Evolutionary conservation across 257 asterid genomes (phyloP).

Genomic region (Apocynum venetum): DNA sequence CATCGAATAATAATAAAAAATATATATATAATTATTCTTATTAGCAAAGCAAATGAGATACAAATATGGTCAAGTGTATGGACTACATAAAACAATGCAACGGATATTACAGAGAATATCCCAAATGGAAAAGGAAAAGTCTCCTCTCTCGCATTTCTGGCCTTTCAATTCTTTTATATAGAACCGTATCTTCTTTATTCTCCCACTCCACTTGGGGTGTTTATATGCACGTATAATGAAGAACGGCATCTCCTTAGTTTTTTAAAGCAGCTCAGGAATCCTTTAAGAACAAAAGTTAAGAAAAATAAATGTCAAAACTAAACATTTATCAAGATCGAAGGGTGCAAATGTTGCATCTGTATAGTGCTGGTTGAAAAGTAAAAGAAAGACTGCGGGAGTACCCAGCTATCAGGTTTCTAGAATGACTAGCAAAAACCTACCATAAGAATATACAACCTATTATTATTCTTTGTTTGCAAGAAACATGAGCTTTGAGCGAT

Average conservation of each 20-base stretch:
- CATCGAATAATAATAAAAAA: not conserved
- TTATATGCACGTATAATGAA: not conserved
- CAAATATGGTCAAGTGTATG: no score
- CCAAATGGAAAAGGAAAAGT: not conserved
- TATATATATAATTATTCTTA: not conserved
- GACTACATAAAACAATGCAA: no score
- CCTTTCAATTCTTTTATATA: constrained; percentile 8
- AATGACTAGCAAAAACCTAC: not conserved
- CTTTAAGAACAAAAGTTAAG: not conserved
- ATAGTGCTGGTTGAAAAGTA: not conserved
- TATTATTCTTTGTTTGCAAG: not conserved
- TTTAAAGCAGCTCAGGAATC: not conserved
- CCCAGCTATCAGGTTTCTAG: no score
- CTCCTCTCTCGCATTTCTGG: not conserved
- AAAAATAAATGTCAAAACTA: not conserved
- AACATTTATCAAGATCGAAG: not conserved
- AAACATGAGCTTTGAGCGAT: not conserved
- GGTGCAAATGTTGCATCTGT: not conserved
- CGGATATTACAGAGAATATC: constrained; percentile 33
- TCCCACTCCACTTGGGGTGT: no score
- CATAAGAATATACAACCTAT: not conserved
- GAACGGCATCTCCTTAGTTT: no score
- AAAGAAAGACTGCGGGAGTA: not conserved
- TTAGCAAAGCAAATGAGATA: not conserved
- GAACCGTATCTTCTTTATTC: not conserved